Evolutionary conservation across 192 early-diverging fungal species (phyloP).

Genomic region (Coemansia sp.): DNA sequence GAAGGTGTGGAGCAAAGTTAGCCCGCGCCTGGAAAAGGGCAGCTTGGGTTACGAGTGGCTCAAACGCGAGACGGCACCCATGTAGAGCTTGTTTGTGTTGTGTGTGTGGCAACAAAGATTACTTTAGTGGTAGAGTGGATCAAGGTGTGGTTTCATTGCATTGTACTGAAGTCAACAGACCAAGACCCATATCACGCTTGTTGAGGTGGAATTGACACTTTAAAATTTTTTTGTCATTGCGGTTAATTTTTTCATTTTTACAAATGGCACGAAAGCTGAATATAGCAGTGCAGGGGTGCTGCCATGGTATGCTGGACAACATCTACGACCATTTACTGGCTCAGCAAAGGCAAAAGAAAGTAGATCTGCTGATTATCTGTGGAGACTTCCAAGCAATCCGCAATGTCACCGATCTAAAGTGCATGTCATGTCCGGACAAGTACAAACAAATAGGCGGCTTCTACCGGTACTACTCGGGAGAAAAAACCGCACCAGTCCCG

Average conservation of each 20-base stretch:
- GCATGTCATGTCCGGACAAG: slow-evolving; percentile 82
- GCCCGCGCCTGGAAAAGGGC: slow-evolving; percentile 70
- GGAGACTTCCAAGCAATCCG: slow-evolving; percentile 96
- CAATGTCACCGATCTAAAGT: slow-evolving; percentile 76
- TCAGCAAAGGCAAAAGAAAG: slow-evolving; percentile 58
- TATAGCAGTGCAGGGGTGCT: slow-evolving; percentile 95
- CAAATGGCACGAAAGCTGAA: slow-evolving; percentile 28
- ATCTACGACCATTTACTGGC: slow-evolving; percentile 70
- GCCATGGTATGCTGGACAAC: slow-evolving; percentile 89
- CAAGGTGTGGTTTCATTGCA: no score
- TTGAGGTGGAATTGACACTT: no score
- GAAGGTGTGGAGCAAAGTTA: slow-evolving; percentile 71
- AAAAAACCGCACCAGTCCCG: slow-evolving; percentile 71
- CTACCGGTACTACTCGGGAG: slow-evolving; percentile 91
- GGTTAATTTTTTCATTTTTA: slow-evolving; percentile 2
- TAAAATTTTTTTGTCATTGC: no score
- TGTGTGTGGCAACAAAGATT: no score
- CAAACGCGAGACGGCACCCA: slow-evolving; percentile 69
- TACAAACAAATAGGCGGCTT: slow-evolving; percentile 83
- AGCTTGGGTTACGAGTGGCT: slow-evolving; percentile 76
- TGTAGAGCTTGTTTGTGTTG: slow-evolving; percentile 39
- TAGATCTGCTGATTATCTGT: slow-evolving; percentile 94
- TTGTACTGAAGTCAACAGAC: no score
- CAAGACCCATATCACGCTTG: no score
- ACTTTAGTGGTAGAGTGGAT: no score